A percentile compares a stretch with the other conserved stretches of the same genome.
These are phyloP conservation scores for Ziziphus jujuba DNA, from an alignment of 306 rosid genomes.

Conservation along the genomic window DNA sequence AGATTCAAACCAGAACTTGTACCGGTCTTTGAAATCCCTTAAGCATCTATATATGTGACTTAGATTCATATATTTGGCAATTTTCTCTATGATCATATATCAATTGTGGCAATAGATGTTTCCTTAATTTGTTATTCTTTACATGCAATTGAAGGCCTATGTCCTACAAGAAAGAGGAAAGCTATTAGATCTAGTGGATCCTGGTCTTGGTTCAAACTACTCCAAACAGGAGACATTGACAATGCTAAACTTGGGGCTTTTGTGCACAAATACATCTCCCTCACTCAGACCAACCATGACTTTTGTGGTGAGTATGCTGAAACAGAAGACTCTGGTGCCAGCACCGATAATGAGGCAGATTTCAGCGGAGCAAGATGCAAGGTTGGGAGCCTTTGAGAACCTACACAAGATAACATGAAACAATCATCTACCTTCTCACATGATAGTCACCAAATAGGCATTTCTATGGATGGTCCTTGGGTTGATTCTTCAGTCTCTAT, in stretches of 20 bases:
- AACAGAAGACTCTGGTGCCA: conserved; percentile 45
- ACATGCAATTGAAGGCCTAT: neutral
- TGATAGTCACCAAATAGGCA: conserved; percentile 40
- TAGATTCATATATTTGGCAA: neutral
- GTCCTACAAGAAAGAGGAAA: conserved; percentile 6
- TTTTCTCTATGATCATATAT: neutral
- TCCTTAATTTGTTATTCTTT: too few species aligned
- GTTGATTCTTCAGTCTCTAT: conserved; percentile 46
- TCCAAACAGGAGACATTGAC: neutral
- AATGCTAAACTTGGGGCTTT: conserved; percentile 1
- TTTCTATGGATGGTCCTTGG: conserved; percentile 64
- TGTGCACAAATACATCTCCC: conserved; percentile 6
- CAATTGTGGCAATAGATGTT: too few species aligned
- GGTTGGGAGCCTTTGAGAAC: conserved; percentile 67
- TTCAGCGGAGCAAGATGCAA: conserved; percentile 33
- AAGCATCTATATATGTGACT: too few species aligned
- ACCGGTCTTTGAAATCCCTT: too few species aligned
- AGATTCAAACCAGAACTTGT: too few species aligned
- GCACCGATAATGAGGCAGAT: conserved; percentile 44
- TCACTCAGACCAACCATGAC: conserved; percentile 10
- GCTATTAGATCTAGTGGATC: neutral
- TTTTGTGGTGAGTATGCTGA: conserved; percentile 9
- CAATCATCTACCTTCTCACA: conserved; percentile 36
- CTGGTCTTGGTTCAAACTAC: neutral
- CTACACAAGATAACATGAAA: conserved; percentile 59